These are phyloP conservation scores for Medicago ruthenica DNA, from an alignment of 306 rosid genomes.

Conservation along the genomic window DNA sequence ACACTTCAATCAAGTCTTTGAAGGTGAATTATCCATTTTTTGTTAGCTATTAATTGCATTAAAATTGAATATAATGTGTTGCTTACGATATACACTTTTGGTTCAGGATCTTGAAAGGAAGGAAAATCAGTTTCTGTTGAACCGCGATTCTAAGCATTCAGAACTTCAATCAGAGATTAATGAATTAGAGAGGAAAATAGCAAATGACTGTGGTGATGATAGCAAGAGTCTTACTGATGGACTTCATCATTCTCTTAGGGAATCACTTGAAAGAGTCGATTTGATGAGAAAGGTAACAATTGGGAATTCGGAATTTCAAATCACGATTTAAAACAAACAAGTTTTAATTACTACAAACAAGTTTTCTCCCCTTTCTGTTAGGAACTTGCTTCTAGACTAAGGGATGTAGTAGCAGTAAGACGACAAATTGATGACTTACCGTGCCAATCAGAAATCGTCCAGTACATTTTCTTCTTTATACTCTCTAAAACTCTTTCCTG, in stretches of 20 bases:
- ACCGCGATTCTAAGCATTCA: conserved; percentile 46
- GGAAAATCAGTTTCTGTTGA: conserved; percentile 55
- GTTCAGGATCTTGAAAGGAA: conserved; percentile 72
- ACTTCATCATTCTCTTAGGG: conserved; percentile 50
- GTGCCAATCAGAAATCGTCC: conserved; percentile 80
- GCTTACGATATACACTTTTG: conserved; percentile 35
- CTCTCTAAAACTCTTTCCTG: conserved; percentile 18
- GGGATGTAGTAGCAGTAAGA: conserved; percentile 63
- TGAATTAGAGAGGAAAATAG: conserved; percentile 63
- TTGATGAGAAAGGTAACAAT: conserved; percentile 67
- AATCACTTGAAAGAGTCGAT: conserved; percentile 59
- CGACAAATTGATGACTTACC: conserved; percentile 76
- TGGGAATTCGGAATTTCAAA: conserved; percentile 8
- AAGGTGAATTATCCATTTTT: conserved; percentile 53
- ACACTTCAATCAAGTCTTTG: conserved; percentile 50
- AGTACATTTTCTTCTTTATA: conserved; percentile 58
- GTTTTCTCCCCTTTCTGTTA: conserved; percentile 38
- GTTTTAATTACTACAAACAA: conserved; percentile 31
- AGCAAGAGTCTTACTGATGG: conserved; percentile 51
- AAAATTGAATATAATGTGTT: conserved; percentile 24
- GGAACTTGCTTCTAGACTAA: conserved; percentile 70
- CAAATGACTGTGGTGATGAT: conserved; percentile 48
- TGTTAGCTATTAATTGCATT: not conserved
- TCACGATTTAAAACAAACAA: conserved; percentile 20
- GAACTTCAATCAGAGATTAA: conserved; percentile 59